Base-by-base conservation (phyloP, 768 basidiomycete species). In the Russula griseocarnosa region DNA sequence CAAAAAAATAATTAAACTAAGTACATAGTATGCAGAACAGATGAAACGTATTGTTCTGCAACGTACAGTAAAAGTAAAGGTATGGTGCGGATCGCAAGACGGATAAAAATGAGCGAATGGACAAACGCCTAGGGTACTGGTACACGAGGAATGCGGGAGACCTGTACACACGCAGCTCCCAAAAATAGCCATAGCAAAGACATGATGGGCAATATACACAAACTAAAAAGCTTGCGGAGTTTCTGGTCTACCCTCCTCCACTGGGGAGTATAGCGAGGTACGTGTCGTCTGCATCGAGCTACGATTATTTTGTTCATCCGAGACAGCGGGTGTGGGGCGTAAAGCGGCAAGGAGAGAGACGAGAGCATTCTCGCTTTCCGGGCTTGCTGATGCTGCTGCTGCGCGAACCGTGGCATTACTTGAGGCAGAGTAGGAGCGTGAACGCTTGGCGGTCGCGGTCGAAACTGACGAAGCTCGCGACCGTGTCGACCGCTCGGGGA, bases 321-420 rank as follows among this genome's bases (percentile, higher is more conserved):
- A 11, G 11, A 16, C 2, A 18, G 6, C 18, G 20, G 38, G 52
- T 24, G 55, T 16, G 28, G 20, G 30, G 57, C 61, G 53, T 26
- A 69, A 51, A 40, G 66, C 68, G 10, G 68, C 68, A 52, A 69
- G 53, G 34, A 69, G 62, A 30, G 66, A 67, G 16, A 60, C 30
- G n/a, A 68, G 66, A 22, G 66, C 62, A 11, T 49, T 24, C 34
- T 50, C 47, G 59, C 28, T 56, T 28, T 50, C 58, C 40, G 38
- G 14, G 5, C 14, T 16, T 40, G 1, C 38, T 18, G 38, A 5
- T 18, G 5, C 36, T 36, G 36, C 13, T 14, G 36, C 61, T 4
- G 55, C 40, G 18, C 51, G 62, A 49, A 52, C 55, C 7, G 57
- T 62, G 11, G 28, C 49, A 16, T 26, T 28, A 44, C 60, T 67